Evolutionary conservation across 345 rosid species (phyloP).

Genomic region (Brassica cretica): DNA sequence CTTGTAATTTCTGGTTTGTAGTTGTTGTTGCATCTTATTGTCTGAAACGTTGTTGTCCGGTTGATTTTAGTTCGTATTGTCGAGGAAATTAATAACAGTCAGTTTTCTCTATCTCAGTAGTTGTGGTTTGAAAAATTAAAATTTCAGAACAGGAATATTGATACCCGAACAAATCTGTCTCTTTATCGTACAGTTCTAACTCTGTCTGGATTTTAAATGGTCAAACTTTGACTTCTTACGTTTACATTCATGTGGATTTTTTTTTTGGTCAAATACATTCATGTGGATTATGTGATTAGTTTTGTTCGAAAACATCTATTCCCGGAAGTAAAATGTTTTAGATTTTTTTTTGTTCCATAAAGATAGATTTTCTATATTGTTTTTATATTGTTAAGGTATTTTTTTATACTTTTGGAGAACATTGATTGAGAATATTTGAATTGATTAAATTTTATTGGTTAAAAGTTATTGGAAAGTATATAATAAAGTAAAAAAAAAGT

Average conservation of each 20-base stretch:
- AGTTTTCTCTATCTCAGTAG: background rate
- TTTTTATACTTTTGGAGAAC: too few relatives aligned
- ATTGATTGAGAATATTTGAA: too few relatives aligned
- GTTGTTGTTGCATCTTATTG: conserved; percentile 5
- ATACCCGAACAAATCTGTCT: conserved; percentile 77
- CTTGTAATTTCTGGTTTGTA: background rate
- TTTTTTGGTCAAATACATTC: background rate
- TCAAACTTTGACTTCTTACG: background rate
- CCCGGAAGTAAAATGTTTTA: too few relatives aligned
- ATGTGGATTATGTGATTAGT: background rate
- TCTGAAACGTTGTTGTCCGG: conserved; percentile 2
- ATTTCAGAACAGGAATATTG: conserved; percentile 10
- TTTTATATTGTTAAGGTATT: too few relatives aligned
- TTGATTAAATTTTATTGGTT: too few relatives aligned
- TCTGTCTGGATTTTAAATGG: conserved; percentile 55
- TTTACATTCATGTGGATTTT: background rate
- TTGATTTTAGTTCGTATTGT: conserved; percentile 1
- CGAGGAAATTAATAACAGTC: background rate
- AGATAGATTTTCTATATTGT: too few relatives aligned
- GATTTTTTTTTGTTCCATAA: too few relatives aligned
- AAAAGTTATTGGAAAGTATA: too few relatives aligned
- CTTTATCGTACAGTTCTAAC: conserved; percentile 63
- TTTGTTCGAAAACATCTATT: background rate
- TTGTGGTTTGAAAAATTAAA: background rate
- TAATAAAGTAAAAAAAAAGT: too few relatives aligned